Base-by-base conservation (phyloP, 441 rosid genomes). In the Gossypium schwendimanii region DNA sequence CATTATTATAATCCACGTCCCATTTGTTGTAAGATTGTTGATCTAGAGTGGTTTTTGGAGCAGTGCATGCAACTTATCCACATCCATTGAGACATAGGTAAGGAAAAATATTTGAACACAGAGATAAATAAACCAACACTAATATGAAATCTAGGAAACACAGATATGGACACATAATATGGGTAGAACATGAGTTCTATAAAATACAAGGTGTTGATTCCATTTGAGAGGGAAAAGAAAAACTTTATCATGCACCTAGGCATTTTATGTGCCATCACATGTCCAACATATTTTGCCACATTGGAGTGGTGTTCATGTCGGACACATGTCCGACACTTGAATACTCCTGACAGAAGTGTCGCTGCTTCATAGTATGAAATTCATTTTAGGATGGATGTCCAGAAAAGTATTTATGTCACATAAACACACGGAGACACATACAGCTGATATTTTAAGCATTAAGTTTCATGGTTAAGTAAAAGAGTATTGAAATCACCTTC, bases 401-500 rank as follows among this genome's bases (percentile, higher is more conserved):
- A 24, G 8, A 4, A 23, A 67, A 17, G 24, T 9, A 15, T 26
- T 49, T 26, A 26, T 9, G 10, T 50, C 24, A 67, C 71, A 47
- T 7, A 47, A 66, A 66, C 21, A 10, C 36, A 41, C 2, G 18
- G 3, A 63, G 57, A 47, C 23, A 26, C 49, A 47, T 47, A 44
- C 11, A 41, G 62, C 24, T 39, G 54, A 60, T 26, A 74, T 36
- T 28, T 41, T 18, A 49, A 49, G 14, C 14, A 59, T 1, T 18
- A 24, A 66, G 70, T 70, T 73, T 49, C 70, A 62, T 18, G 49
- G 44, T 63, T 15, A 44, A 7, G 55, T 31, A 47, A 20, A 69
- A 67, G 77, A 64, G 73, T 26, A 24, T 53, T 50, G 23, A 70
- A 69, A 76, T 69, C 73, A 93, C 98, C 97, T 94, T 79, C 77